Base-by-base conservation (phyloP, 2,329 filamentous ascomycete genomes). In the Cercospora zeina region DNA sequence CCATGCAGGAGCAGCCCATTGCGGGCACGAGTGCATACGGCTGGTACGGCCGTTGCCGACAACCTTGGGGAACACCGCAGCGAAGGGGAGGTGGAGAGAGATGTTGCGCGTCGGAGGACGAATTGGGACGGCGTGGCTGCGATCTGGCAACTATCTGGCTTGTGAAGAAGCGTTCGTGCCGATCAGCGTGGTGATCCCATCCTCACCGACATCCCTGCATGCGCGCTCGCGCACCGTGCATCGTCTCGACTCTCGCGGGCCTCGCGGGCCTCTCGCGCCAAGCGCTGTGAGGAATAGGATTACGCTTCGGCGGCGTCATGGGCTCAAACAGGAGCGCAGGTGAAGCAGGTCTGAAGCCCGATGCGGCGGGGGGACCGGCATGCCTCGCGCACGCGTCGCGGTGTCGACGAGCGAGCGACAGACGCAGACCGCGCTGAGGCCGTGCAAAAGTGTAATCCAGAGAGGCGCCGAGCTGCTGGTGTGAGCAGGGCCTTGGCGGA, bases 121-220 rank as follows among this genome's bases (percentile, higher is more conserved):
- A 42, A 33, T 49, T 19, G 54, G 54, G 54, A 37, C 14, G 34
- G 27, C 37, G 37, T 33, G 54, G 37, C 34, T 30, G 54, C 11
- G 5, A 7, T 55, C 21, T 55, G 42, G 37, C 54, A 47, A 33
- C 11, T 10, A 7, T 55, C 21, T 55, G 42, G 37, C 54, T 57
- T 47, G 37, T 51, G 56, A 50, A 50, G 33, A 53, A 39, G 45
- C 56, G 30, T 59, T 39, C 19, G 56, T 37, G 30, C 56, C 56
- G 39, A 59, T 59, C 16, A 59, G 56, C 30, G 16, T 19, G n/a
- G 16, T 30, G 6, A 31, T 13, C 33, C 56, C 31, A 39, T 51
- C n/a, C 31, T 53, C 31, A 57, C 53, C 55, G 39, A 36, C 55
- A 37, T 34, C 21, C 31, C 33, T 59, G 42, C 56, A 37, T 27